These are phyloP conservation scores for Apiospora pterosperma DNA, from an alignment of 2,329 filamentous ascomycete species.

Conservation along the genomic window DNA sequence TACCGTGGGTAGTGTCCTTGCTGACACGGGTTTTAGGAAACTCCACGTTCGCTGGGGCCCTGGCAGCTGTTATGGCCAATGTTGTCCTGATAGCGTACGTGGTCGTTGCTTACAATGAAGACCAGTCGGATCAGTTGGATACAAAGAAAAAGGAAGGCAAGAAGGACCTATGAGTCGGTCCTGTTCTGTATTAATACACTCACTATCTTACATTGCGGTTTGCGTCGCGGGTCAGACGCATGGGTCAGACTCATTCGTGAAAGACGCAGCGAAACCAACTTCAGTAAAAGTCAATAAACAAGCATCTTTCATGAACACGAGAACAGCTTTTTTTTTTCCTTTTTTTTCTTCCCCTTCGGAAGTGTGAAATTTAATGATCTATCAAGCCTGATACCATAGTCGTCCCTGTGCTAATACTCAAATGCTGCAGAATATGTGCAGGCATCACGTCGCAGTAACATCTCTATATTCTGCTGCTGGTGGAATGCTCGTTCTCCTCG, in stretches of 20 bases:
- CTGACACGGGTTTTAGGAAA: constrained; percentile 61
- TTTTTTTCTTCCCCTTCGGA: too few species aligned
- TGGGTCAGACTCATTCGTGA: too few species aligned
- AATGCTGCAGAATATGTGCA: background rate
- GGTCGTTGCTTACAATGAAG: constrained; percentile 86
- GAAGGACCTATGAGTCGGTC: constrained; percentile 33
- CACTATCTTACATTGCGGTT: background rate
- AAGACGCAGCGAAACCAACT: background rate
- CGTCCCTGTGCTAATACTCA: background rate
- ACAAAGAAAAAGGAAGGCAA: constrained; percentile 42
- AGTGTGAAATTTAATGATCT: background rate
- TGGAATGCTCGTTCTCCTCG: background rate
- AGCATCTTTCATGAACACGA: background rate
- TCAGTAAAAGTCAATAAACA: background rate
- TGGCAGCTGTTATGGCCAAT: constrained; percentile 87
- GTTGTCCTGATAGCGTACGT: constrained; percentile 88
- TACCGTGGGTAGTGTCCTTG: background rate
- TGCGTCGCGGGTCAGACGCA: background rate
- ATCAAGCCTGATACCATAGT: background rate
- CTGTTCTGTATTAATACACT: background rate
- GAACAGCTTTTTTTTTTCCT: background rate
- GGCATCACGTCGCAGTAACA: background rate
- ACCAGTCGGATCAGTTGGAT: constrained; percentile 51
- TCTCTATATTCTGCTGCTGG: background rate
- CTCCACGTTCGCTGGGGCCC: constrained; percentile 78